Base-by-base conservation (phyloP, 306 rosid species). In the Vachellia pachyceras region DNA sequence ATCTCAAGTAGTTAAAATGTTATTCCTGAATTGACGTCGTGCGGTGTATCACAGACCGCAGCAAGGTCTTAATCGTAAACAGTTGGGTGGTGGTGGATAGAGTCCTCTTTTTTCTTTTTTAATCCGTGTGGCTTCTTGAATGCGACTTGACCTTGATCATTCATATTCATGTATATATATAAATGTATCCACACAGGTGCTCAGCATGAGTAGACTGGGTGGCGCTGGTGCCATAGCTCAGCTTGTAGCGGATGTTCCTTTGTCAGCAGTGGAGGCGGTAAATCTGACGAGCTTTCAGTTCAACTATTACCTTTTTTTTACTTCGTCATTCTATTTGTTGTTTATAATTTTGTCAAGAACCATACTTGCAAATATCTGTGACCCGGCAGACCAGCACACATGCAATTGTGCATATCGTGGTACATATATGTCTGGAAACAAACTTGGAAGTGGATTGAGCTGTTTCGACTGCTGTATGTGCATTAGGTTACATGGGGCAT, bases 161-260 rank as follows among this genome's bases (percentile, higher is more conserved):
- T 79, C 58, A 39, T 64, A 23, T 69, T 13, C n/a, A n/a, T n/a
- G n/a, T n/a, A 15, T 49, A 29, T 67, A 25, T 67, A 37, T 37
- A 37, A 29, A 29, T 37, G 18, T 52, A 36, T 72, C 74, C 55
- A 65, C 68, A 78, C 90, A 93, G 99, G 99, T 95, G 25, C 84
- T 95, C 79, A 96, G 99, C 86, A 93, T 96, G 99, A 96, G 99
- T 82, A 90, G 99, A 73, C 87, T 93, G 3, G 99, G 99, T 35
- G 99, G 97, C 82, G 94, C 99, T 40, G 97, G 98, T 20, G 99
- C 97, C 17, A 97, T 93, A 77, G 99, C 99, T 84, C 99, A 96
- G 66, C 99, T 96, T 83, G 98, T 96, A 12, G 94, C 98, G 54
- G 99, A 96, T 83, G 97, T 92, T 68, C 98, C 98, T 78, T 14